Conservation (phyloP, 2,329 filamentous ascomycete genomes). For the Stylonectria norvegica region DNA sequence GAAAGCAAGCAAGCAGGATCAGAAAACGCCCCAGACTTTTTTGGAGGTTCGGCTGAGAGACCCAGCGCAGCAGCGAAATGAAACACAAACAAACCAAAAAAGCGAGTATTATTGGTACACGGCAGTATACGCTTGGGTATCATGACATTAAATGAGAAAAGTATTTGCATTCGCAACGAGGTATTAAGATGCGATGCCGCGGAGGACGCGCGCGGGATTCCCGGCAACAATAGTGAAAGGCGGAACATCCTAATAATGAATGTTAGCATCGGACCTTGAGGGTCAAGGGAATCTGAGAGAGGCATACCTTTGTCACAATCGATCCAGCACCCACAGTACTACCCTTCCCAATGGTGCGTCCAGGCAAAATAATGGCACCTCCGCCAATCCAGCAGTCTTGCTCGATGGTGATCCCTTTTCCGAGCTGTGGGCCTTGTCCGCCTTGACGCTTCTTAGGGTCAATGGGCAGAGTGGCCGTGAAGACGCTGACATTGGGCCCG, state of each 20-base stretch:
- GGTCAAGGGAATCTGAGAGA: too few relatives aligned
- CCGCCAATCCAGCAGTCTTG: conserved; percentile 83
- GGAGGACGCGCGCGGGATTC: conserved; percentile 61
- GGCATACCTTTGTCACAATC: conserved; percentile 71
- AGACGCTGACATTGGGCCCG: conserved; percentile 82
- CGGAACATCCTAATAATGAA: conserved; percentile 52
- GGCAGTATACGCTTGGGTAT: conserved; percentile 30
- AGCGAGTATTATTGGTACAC: conserved; percentile 18
- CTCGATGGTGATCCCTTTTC: conserved; percentile 71
- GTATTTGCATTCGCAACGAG: conserved; percentile 10
- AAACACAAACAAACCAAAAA: conserved; percentile 3
- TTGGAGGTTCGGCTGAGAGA: neutral
- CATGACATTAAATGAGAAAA: conserved; percentile 27
- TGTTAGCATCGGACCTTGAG: conserved; percentile 19
- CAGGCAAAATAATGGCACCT: conserved; percentile 72
- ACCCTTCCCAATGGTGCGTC: conserved; percentile 76
- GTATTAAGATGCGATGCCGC: conserved; percentile 34
- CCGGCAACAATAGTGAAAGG: conserved; percentile 67
- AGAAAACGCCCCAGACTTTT: conserved; percentile 20
- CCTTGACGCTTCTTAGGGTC: conserved; percentile 73
- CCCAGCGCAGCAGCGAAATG: neutral
- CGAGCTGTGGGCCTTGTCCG: conserved; percentile 67
- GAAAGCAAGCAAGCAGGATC: conserved; percentile 5
- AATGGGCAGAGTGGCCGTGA: conserved; percentile 68
- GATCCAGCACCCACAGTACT: conserved; percentile 78